Conservation (phyloP, 441 rosid genomes). For the Flueggea neowawraea region DNA sequence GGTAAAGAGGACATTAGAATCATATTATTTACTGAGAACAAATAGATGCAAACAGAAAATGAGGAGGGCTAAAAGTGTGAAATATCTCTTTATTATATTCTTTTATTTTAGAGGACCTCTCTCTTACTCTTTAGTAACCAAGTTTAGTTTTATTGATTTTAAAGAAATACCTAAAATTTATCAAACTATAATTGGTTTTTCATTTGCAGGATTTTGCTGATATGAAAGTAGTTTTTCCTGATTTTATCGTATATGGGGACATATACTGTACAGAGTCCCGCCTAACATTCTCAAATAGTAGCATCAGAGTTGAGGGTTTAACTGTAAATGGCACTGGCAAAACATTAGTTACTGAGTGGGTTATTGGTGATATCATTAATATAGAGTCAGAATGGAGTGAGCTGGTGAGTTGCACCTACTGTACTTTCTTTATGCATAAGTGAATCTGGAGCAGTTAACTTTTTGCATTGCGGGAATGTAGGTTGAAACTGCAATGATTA, state of each 20-base stretch:
- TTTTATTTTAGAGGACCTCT: background rate
- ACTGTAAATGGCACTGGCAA: constrained; percentile 37
- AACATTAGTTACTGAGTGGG: constrained; percentile 42
- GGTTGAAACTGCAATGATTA: constrained; percentile 62
- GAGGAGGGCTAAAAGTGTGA: too few relatives aligned
- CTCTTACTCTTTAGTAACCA: background rate
- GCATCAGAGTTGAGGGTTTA: constrained; percentile 45
- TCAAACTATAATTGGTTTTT: background rate
- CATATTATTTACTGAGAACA: too few relatives aligned
- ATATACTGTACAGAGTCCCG: constrained; percentile 36
- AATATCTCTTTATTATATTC: too few relatives aligned
- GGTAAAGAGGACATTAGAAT: too few relatives aligned
- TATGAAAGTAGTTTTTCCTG: constrained; percentile 42
- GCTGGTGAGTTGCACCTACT: constrained; percentile 35
- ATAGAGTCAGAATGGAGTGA: constrained; percentile 52
- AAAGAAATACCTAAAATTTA: background rate
- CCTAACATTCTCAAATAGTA: constrained; percentile 43
- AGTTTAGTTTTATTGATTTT: background rate
- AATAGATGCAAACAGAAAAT: too few relatives aligned
- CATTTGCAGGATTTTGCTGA: constrained; percentile 42
- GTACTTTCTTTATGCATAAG: constrained; percentile 7
- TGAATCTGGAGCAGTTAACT: background rate
- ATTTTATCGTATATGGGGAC: constrained; percentile 42
- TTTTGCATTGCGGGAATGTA: constrained; percentile 20
- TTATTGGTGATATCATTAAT: constrained; percentile 37